A percentile compares a stretch with the other conserved stretches of the same genome.
These are phyloP conservation scores for Herpetospermum pedunculosum DNA, from an alignment of 306 rosid species.

Conservation along the genomic window DNA sequence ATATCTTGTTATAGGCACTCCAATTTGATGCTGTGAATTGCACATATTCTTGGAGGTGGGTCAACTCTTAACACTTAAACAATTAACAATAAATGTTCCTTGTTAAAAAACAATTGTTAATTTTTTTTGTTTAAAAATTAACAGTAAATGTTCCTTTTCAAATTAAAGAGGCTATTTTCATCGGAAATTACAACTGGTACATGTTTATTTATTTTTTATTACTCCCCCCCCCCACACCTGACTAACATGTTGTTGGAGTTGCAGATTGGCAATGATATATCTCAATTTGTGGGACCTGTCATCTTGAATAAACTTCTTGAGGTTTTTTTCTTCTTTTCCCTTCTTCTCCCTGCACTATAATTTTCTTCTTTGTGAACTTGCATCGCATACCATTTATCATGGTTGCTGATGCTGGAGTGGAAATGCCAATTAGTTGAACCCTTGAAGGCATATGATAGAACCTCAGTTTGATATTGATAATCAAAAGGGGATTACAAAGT, in stretches of 20 bases:
- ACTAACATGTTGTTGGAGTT: conserved; percentile 12
- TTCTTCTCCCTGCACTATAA: not conserved
- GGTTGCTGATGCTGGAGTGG: not conserved
- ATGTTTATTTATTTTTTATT: conserved; percentile 2
- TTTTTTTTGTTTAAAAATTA: no score
- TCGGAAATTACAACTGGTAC: not conserved
- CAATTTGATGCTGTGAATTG: no score
- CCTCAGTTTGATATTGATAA: not conserved
- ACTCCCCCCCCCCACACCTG: not conserved
- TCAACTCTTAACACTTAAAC: no score
- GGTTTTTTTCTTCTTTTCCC: conserved; percentile 26
- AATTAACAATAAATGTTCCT: no score
- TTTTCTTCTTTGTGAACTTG: not conserved
- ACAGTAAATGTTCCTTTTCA: not conserved
- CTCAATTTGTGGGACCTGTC: conserved; percentile 85
- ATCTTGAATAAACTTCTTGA: conserved; percentile 61
- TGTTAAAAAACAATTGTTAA: no score
- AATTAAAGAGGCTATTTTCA: not conserved
- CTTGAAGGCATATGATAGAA: not conserved
- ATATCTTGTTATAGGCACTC: no score
- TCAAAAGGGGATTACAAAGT: no score
- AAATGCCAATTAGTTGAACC: not conserved
- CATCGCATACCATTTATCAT: not conserved
- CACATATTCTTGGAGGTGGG: no score
- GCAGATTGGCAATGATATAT: conserved; percentile 77